These are phyloP conservation scores for Mycena vulgaris DNA, from an alignment of 768 basidiomycete genomes.

Conservation along the genomic window DNA sequence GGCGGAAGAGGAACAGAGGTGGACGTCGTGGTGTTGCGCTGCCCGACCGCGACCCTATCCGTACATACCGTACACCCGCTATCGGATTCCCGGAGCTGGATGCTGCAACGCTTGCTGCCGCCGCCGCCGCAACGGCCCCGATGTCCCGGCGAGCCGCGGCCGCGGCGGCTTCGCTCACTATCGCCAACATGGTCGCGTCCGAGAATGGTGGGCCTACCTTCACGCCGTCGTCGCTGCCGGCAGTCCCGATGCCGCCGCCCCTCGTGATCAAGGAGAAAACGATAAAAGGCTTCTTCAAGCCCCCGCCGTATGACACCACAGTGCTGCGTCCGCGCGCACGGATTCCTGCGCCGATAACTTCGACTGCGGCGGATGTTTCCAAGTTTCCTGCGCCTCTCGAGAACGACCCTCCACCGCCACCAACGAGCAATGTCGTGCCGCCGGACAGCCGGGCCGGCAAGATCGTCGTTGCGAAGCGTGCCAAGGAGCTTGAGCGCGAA, in stretches of 20 bases:
- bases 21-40: conserved; percentile 84
- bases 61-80: conserved; percentile 92
- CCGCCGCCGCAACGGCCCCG: conserved; percentile 76
- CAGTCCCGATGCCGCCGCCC: conserved; percentile 54
- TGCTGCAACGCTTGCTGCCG: conserved; percentile 77
- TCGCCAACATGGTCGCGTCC: conserved; percentile 93
- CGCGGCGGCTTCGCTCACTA: conserved; percentile 83
- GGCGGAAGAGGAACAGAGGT: conserved; percentile 88
- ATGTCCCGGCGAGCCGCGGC: conserved; percentile 89
- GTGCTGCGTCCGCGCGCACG: conserved; percentile 76
- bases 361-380: conserved; percentile 78
- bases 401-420: conserved; percentile 65
- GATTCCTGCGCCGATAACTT: conserved; percentile 71
- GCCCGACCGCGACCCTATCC: conserved; percentile 93
- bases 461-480: conserved; percentile 70
- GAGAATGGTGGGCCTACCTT: conserved; percentile 82
- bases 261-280: conserved; percentile 74
- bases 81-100: conserved; percentile 88
- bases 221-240: conserved; percentile 60
- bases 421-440: conserved; percentile 49
- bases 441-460: conserved; percentile 64
- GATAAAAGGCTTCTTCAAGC: conserved; percentile 80
- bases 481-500: conserved; percentile 83
- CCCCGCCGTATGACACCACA: conserved; percentile 69
- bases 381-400: conserved; percentile 72